Evolutionary conservation across 2,329 filamentous ascomycete species (phyloP), one percentile per base, ranked within the genome.

Genomic region (Stylonectria norvegica): DNA sequence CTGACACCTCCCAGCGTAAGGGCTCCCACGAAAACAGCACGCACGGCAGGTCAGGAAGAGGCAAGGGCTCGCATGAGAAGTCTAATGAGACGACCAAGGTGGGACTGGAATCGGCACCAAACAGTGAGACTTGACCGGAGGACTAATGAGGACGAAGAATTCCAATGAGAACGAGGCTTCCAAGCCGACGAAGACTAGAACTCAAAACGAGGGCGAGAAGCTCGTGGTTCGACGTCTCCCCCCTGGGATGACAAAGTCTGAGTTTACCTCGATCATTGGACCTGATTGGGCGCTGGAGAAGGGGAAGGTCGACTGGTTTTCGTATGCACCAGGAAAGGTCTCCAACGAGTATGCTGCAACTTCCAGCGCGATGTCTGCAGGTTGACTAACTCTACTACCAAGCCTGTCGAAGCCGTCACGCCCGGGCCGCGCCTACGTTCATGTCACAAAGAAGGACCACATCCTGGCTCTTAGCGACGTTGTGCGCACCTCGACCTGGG

Each of bases 321-420:
- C 76, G 34, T 98, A 71, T 49, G 64, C 66, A 5, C 53, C 64
- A 2, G 78, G 78, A 42, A 95, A 95, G 61, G 73, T 91, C 31
- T 90, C 89, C 2, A 85, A 82, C 59, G 87, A 95, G 89, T 94
- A 70, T 52, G 81, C 67, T 33, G 17, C 34, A 27, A 20, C 33
- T 22, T 34, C n/a, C 46, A 25, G 32, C 27, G 15, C 28, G 5
- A 20, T 12, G 22, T 16, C 27, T 9, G 27, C 27, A 10, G 8
- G 12, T 33, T 36, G 29, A 46, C 52, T 53, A 33, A 57, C 44
- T 27, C 17, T 20, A 15, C 25, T 20, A 12, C 14, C 30, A 56
- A 91, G 86, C 52, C 79, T 84, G n/a, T 85, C 89, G 23, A 95
- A 96, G 63, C 81, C 86, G 19, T 94, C 91, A 1, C 77, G 76